phyloP scores from a whole-genome alignment of 2,329 filamentous ascomycete genomes.

The Balansia obtecta region DNA sequence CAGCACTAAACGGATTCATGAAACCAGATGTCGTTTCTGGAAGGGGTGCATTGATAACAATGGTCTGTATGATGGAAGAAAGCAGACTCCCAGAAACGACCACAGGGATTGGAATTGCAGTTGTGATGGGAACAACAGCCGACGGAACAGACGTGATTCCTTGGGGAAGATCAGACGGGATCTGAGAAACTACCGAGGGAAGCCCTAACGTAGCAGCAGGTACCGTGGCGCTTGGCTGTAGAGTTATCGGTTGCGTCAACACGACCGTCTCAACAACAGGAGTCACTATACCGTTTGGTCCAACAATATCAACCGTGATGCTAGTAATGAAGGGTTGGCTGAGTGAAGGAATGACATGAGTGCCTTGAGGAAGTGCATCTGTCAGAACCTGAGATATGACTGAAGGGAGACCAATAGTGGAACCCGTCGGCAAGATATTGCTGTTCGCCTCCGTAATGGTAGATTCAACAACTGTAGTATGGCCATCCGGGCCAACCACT shows the following conservation, averaged over 20 bases:
- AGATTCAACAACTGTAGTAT: constrained; percentile 18
- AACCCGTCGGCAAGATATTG: constrained; percentile 10
- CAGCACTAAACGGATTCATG: constrained; percentile 7
- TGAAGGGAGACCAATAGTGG: constrained; percentile 9
- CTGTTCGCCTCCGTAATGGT: constrained; percentile 17
- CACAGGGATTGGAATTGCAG: constrained; percentile 18
- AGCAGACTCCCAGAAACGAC: constrained; percentile 20
- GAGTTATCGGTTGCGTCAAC: constrained; percentile 8
- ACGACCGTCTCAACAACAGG: constrained; percentile 17
- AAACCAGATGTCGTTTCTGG: constrained; percentile 9
- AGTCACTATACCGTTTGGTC: constrained; percentile 19
- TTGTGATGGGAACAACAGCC: constrained; percentile 12
- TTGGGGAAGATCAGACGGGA: constrained; percentile 10
- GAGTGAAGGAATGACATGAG: constrained; percentile 8
- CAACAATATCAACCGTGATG: constrained; percentile 20
- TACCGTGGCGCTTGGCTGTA: constrained; percentile 4
- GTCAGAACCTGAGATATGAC: constrained; percentile 8
- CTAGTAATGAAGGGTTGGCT: constrained; percentile 14
- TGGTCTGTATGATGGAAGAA: constrained; percentile 20
- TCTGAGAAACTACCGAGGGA: constrained; percentile 11
- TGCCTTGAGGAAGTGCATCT: constrained; percentile 9
- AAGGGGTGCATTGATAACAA: constrained; percentile 15
- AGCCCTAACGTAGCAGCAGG: constrained; percentile 9
- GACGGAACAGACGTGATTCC: constrained; percentile 8
- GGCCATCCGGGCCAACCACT: constrained; percentile 15